Percentiles rank a stretch among this genome's conserved stretches.
Evolutionary conservation across 257 asterid genomes (phyloP).

Genomic region (Solanum clarkiae): DNA sequence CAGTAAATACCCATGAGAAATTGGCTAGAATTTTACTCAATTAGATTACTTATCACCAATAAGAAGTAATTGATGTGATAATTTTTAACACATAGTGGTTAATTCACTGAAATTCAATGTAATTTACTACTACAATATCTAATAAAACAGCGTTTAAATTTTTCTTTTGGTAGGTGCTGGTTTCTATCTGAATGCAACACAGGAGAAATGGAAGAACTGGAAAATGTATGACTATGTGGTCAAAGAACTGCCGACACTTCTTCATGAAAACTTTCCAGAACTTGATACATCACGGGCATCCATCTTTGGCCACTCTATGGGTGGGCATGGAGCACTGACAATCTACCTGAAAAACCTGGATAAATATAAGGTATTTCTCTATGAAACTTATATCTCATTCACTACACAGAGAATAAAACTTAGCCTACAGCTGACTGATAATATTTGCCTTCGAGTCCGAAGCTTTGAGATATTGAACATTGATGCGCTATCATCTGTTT

Average conservation of each 20-base stretch:
- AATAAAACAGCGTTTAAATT: not conserved
- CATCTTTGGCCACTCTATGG: slow-evolving; percentile 94
- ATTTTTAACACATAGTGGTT: too few species aligned
- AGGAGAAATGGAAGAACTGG: slow-evolving; percentile 99
- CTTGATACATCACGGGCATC: slow-evolving; percentile 85
- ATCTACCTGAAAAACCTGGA: slow-evolving; percentile 84
- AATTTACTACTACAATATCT: too few species aligned
- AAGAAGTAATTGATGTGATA: too few species aligned
- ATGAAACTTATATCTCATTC: not conserved
- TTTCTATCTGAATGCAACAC: slow-evolving; percentile 93
- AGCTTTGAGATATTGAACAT: not conserved
- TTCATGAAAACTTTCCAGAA: slow-evolving; percentile 66
- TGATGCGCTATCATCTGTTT: not conserved
- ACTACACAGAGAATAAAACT: not conserved
- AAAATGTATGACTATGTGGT: slow-evolving; percentile 89
- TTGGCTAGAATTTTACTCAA: too few species aligned
- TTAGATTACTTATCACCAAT: too few species aligned
- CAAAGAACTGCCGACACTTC: slow-evolving; percentile 84
- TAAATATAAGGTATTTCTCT: slow-evolving; percentile 67
- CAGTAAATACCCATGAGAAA: too few species aligned
- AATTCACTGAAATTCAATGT: too few species aligned
- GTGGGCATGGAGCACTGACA: slow-evolving; percentile 96
- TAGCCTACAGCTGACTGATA: not conserved
- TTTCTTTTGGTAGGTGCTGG: slow-evolving; percentile 66
- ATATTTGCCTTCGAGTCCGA: not conserved